Conservation (phyloP, 768 basidiomycete genomes). For the Russula vinacea region DNA sequence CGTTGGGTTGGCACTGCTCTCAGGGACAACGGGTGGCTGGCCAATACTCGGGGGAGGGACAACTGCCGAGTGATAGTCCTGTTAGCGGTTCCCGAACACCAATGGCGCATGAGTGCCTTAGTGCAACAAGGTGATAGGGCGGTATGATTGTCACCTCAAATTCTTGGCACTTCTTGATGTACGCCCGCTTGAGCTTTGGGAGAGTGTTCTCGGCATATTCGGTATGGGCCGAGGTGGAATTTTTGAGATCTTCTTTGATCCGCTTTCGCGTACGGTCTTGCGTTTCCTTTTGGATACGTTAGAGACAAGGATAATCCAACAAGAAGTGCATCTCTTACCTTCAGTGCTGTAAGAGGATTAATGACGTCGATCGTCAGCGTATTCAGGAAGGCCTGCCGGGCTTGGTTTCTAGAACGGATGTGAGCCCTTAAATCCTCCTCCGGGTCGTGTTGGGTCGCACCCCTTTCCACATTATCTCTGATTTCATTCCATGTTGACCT, state of each 20-base stretch:
- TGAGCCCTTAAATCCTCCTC: background rate
- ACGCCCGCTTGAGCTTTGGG: constrained; percentile 75
- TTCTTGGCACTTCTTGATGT: constrained; percentile 82
- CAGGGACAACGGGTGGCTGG: constrained; percentile 36
- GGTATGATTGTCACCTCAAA: constrained; percentile 57
- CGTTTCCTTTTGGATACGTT: constrained; percentile 55
- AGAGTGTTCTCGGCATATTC: constrained; percentile 79
- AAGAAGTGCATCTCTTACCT: constrained; percentile 42
- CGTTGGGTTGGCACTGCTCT: constrained; percentile 37
- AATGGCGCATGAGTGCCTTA: constrained; percentile 1
- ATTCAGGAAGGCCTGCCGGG: constrained; percentile 72
- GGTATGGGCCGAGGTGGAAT: constrained; percentile 67
- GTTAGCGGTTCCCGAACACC: background rate
- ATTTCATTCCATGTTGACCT: constrained; percentile 81
- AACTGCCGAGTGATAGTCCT: constrained; percentile 68
- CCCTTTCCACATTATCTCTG: constrained; percentile 80
- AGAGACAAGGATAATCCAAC: background rate
- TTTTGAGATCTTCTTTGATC: constrained; percentile 87
- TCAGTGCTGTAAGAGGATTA: constrained; percentile 60
- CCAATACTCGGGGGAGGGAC: constrained; percentile 38
- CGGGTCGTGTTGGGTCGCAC: constrained; percentile 36
- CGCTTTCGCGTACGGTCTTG: constrained; percentile 90
- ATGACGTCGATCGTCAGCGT: constrained; percentile 74
- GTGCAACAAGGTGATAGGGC: background rate
- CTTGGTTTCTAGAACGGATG: constrained; percentile 63